Evolutionary conservation across 139 green algal species (phyloP).

Genomic region (Asterochloris sp.): DNA sequence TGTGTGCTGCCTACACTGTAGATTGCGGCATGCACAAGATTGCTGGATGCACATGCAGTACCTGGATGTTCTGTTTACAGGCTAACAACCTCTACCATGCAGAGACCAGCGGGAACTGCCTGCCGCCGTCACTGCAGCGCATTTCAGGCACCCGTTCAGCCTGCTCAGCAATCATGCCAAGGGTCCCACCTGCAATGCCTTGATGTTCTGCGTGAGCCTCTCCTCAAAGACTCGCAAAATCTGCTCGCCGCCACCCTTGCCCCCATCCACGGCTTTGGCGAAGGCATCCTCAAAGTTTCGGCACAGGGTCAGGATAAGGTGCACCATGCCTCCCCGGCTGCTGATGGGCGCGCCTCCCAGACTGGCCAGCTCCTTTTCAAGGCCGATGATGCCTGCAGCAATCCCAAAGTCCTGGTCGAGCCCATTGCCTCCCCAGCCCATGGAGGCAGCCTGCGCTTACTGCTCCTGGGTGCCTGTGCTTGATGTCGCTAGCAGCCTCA

Average conservation of each 20-base stretch:
- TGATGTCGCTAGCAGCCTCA: too few relatives aligned
- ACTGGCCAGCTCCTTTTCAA: constrained; percentile 72
- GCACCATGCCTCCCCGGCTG: constrained; percentile 82
- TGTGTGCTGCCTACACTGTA: neutral
- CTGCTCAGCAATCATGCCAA: neutral
- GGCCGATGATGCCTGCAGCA: constrained; percentile 44
- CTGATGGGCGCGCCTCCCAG: constrained; percentile 55
- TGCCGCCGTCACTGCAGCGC: neutral
- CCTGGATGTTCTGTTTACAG: neutral
- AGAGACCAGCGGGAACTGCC: neutral
- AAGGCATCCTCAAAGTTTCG: constrained; percentile 84
- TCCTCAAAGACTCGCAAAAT: constrained; percentile 80
- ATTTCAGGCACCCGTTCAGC: neutral
- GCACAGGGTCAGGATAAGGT: constrained; percentile 83
- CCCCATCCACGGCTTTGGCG: constrained; percentile 72
- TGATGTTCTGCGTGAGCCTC: constrained; percentile 84
- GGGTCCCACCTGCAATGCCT: constrained; percentile 77
- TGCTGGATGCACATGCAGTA: neutral
- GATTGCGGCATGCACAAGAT: too few relatives aligned
- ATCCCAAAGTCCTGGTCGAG: neutral
- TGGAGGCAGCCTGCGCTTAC: too few relatives aligned
- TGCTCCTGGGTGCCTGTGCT: too few relatives aligned
- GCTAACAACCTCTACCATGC: too few relatives aligned
- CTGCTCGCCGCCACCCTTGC: constrained; percentile 65
- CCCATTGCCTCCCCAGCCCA: too few relatives aligned